A percentile compares a stretch with the other conserved stretches of the same genome.
phyloP scores from a whole-genome alignment of 345 rosid species.

The Citrus medica region DNA sequence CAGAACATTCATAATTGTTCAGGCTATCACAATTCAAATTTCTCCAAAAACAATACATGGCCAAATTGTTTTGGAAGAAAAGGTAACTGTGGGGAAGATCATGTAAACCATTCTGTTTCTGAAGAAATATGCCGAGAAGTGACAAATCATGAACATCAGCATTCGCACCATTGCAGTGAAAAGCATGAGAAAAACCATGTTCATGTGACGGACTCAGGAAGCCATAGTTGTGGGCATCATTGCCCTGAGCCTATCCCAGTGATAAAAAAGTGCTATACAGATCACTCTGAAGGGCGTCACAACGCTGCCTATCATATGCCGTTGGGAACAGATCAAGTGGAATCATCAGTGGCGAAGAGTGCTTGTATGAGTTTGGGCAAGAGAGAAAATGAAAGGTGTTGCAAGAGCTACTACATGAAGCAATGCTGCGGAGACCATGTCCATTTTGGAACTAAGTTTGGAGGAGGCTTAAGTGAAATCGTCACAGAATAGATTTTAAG shows the following conservation, averaged over 20 bases:
- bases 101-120: not conserved
- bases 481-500: constrained; percentile 4
- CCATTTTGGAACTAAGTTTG: constrained; percentile 4
- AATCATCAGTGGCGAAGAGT: not conserved
- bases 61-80: not conserved
- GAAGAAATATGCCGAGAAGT: not conserved
- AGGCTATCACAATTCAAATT: not conserved
- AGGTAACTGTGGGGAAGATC: not conserved
- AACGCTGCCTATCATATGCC: not conserved
- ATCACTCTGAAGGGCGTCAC: not conserved
- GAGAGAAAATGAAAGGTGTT: constrained; percentile 5
- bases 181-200: not conserved
- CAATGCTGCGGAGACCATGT: constrained; percentile 1
- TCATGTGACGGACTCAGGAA: not conserved
- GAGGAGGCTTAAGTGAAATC: constrained; percentile 5
- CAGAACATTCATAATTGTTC: not conserved
- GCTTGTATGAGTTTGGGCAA: constrained; percentile 1
- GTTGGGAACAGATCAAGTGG: not conserved
- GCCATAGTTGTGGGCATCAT: not conserved
- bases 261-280: not conserved
- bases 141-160: not conserved
- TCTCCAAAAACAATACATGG: not conserved
- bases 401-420: constrained; percentile 14
- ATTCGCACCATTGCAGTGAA: not conserved
- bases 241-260: not conserved